phyloP scores from a whole-genome alignment of 345 rosid genomes.

The Heritiera fomes region DNA sequence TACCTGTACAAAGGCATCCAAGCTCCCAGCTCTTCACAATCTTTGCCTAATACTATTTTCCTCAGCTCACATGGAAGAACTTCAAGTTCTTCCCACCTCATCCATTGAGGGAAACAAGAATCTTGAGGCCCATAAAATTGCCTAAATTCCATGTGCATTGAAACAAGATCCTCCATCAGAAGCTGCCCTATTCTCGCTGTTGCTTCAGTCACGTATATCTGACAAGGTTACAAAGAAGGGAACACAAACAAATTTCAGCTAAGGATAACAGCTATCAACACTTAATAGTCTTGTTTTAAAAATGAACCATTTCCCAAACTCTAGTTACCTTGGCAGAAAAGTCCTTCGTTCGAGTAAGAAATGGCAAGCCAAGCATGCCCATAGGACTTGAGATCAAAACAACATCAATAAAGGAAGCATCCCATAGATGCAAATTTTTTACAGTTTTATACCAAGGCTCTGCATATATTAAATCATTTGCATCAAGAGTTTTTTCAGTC shows the following conservation, averaged over 20 bases:
- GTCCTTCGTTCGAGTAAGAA: constrained; percentile 55
- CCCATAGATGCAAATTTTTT: constrained; percentile 72
- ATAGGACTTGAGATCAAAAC: constrained; percentile 73
- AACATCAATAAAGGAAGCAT: constrained; percentile 67
- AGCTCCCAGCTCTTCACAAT: constrained; percentile 65
- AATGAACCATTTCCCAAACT: constrained; percentile 8
- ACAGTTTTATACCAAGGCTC: constrained; percentile 89
- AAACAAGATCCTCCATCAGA: constrained; percentile 87
- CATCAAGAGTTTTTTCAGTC: constrained; percentile 40
- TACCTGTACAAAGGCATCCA: constrained; percentile 91
- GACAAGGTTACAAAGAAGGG: constrained; percentile 26
- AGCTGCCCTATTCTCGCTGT: constrained; percentile 73
- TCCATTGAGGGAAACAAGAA: constrained; percentile 57
- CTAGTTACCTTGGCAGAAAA: constrained; percentile 76
- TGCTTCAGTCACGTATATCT: constrained; percentile 81
- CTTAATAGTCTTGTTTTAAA: constrained; percentile 2
- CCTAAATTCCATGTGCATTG: constrained; percentile 67
- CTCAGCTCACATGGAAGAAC: constrained; percentile 51
- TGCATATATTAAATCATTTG: constrained; percentile 48
- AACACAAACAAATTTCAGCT: constrained; percentile 19
- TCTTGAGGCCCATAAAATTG: constrained; percentile 57
- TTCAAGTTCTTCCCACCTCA: constrained; percentile 65
- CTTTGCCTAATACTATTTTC: constrained; percentile 58
- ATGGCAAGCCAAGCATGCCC: constrained; percentile 88
- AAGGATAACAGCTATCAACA: neutral